phyloP scores from a whole-genome alignment of 495 filamentous ascomycete species.

The Aspergillus avenaceus region DNA sequence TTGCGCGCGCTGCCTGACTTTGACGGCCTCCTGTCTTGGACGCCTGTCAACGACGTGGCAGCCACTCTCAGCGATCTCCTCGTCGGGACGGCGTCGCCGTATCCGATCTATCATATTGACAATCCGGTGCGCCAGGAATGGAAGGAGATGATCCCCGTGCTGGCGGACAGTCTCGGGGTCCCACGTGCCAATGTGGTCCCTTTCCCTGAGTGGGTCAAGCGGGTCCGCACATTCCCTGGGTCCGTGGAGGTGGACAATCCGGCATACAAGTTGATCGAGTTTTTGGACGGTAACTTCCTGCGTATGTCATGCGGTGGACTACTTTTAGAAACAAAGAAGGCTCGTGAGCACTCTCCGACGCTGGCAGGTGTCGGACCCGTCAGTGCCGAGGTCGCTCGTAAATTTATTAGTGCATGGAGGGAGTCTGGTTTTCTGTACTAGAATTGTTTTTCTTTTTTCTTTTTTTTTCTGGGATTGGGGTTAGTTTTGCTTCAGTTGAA shows the following conservation, averaged over 20 bases:
- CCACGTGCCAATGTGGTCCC: slow-evolving; percentile 28
- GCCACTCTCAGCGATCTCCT: slow-evolving; percentile 33
- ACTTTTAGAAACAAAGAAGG: slow-evolving; percentile 36
- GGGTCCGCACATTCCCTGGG: slow-evolving; percentile 25
- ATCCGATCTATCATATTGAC: slow-evolving; percentile 52
- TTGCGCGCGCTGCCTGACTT: slow-evolving; percentile 39
- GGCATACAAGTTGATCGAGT: slow-evolving; percentile 37
- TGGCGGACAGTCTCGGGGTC: slow-evolving; percentile 38
- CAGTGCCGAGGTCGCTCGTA: slow-evolving; percentile 29
- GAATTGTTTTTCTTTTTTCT: no score
- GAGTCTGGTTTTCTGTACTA: neutral
- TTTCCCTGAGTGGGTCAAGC: slow-evolving; percentile 38
- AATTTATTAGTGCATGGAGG: slow-evolving; percentile 41
- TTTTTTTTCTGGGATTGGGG: no score
- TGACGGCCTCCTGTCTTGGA: slow-evolving; percentile 40
- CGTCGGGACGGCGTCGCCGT: slow-evolving; percentile 13
- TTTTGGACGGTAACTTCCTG: slow-evolving; percentile 45
- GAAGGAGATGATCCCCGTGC: slow-evolving; percentile 31
- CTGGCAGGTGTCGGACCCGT: slow-evolving; percentile 31
- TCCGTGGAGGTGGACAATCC: slow-evolving; percentile 38
- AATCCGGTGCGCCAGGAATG: slow-evolving; percentile 49
- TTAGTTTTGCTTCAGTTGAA: no score
- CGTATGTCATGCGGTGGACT: slow-evolving; percentile 53
- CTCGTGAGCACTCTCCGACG: slow-evolving; percentile 40
- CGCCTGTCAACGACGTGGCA: slow-evolving; percentile 43